A percentile compares a stretch with the other conserved stretches of the same genome.
Conservation (phyloP, 306 rosid genomes). For the Cotoneaster glaucophyllus region DNA sequence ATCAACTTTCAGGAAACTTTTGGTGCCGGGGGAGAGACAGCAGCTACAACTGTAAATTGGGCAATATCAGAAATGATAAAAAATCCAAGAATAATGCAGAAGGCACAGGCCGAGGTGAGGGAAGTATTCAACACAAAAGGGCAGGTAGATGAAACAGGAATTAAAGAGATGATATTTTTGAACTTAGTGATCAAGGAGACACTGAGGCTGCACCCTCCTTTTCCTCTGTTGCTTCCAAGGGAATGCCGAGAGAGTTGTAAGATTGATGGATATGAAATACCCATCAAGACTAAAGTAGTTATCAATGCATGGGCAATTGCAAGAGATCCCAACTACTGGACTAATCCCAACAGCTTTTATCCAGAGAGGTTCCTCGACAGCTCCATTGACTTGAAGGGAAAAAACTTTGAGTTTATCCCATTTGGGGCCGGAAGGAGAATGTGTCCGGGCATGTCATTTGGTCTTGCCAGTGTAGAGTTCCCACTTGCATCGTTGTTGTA, state of each 20-base stretch:
- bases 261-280: background rate
- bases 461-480: background rate
- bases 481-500: background rate
- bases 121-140: constrained; percentile 15
- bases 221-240: constrained; percentile 33
- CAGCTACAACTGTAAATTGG: constrained; percentile 28
- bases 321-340: constrained; percentile 11
- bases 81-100: constrained; percentile 30
- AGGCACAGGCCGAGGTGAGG: constrained; percentile 35
- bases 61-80: constrained; percentile 39
- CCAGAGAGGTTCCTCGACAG: background rate
- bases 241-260: constrained; percentile 23
- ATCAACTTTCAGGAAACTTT: constrained; percentile 28
- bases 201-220: constrained; percentile 23
- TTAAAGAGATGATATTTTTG: constrained; percentile 22
- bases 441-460: background rate
- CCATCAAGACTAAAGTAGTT: background rate
- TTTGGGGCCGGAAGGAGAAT: constrained; percentile 4
- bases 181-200: constrained; percentile 26
- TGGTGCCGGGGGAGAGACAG: constrained; percentile 34
- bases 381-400: background rate
- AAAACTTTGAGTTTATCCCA: background rate
- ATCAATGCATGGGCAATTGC: constrained; percentile 10
- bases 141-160: constrained; percentile 6
- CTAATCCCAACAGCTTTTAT: background rate